Percentiles rank a stretch among this genome's conserved stretches.
phyloP scores from a whole-genome alignment of 345 rosid genomes.

The Corchorus capsularis region DNA sequence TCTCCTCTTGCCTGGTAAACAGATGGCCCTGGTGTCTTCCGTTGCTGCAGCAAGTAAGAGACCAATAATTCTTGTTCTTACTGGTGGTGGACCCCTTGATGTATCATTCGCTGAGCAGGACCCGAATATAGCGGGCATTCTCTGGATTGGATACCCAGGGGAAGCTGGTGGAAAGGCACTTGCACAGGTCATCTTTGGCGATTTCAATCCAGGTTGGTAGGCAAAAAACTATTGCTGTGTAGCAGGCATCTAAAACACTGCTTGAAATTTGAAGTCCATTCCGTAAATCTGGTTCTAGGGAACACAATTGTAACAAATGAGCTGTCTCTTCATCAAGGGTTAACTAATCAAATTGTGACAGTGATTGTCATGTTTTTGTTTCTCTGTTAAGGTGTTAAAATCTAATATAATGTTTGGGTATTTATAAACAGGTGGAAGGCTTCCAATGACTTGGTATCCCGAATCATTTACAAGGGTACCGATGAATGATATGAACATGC shows the following conservation, averaged over 20 bases:
- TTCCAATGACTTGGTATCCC: constrained; percentile 92
- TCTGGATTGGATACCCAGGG: constrained; percentile 95
- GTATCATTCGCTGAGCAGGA: constrained; percentile 68
- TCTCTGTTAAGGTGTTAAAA: neutral
- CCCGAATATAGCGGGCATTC: constrained; percentile 63
- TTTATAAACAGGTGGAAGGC: constrained; percentile 70
- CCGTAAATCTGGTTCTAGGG: constrained; percentile 7
- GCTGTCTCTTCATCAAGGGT: neutral
- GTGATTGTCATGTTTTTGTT: neutral
- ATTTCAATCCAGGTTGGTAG: constrained; percentile 79
- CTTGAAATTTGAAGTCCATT: constrained; percentile 7
- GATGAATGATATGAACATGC: constrained; percentile 88
- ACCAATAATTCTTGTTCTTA: constrained; percentile 81
- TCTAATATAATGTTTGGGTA: constrained; percentile 17
- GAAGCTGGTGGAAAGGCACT: constrained; percentile 90
- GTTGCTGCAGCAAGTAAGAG: constrained; percentile 62
- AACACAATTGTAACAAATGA: neutral
- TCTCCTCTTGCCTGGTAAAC: constrained; percentile 91
- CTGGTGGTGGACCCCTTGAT: constrained; percentile 95
- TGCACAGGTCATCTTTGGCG: constrained; percentile 78
- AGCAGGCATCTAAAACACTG: neutral
- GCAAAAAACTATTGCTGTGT: constrained; percentile 12
- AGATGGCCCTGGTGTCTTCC: constrained; percentile 62
- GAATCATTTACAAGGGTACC: constrained; percentile 71
- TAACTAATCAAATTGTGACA: constrained; percentile 9